A percentile compares a stretch with the other conserved stretches of the same genome.
phyloP scores from a whole-genome alignment of 768 basidiomycete genomes.

The Hypholoma sublateritium region DNA sequence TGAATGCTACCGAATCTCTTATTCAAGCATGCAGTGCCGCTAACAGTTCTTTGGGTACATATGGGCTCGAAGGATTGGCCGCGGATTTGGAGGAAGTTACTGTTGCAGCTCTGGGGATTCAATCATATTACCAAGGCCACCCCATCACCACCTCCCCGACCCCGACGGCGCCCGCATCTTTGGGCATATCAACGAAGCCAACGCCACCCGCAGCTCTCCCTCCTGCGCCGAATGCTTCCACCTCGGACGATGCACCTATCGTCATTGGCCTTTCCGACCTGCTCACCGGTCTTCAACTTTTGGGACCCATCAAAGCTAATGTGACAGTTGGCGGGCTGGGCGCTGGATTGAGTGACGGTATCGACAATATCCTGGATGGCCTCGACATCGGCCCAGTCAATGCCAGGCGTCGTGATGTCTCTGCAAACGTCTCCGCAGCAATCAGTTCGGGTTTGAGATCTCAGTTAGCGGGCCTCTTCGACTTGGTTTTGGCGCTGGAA shows the following conservation, averaged over 20 bases:
- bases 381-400: conserved; percentile 13
- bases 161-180: not conserved
- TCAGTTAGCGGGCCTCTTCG: conserved; percentile 17
- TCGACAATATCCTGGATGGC: conserved; percentile 13
- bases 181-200: not conserved
- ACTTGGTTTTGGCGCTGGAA: conserved; percentile 19
- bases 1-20: conserved; percentile 14
- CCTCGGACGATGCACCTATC: conserved; percentile 4
- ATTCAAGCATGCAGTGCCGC: not conserved
- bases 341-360: conserved; percentile 1
- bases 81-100: conserved; percentile 10
- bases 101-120: conserved; percentile 10
- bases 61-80: conserved; percentile 12
- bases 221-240: not conserved
- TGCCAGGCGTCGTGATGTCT: conserved; percentile 10
- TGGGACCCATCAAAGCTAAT: conserved; percentile 11
- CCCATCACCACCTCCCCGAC: conserved; percentile 1
- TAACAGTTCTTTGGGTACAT: conserved; percentile 2
- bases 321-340: conserved; percentile 14
- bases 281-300: conserved; percentile 12
- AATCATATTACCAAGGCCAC: conserved; percentile 10
- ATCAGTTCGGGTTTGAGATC: conserved; percentile 16
- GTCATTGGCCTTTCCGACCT: conserved; percentile 16
- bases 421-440: not conserved
- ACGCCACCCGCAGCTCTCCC: not conserved